Percentiles rank a stretch among this genome's conserved stretches.
These are phyloP conservation scores for Wallemia ichthyophaga DNA, from an alignment of 1,284 basidiomycete species.

Conservation along the genomic window DNA sequence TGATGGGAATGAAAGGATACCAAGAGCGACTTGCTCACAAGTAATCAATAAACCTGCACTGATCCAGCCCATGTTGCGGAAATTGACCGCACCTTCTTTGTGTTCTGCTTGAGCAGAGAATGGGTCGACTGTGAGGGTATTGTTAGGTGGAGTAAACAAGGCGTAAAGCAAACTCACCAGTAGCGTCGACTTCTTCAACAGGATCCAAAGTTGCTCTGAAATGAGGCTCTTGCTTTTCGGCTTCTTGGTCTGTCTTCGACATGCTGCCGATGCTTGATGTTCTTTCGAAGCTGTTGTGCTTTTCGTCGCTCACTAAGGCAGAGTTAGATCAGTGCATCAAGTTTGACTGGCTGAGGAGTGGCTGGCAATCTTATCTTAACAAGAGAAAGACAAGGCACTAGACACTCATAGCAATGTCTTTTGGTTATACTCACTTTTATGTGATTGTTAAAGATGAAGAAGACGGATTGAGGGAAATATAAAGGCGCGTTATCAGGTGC, in stretches of 20 bases:
- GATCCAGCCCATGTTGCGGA: slow-evolving; percentile 14
- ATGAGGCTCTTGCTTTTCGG: neutral
- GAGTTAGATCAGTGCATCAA: neutral
- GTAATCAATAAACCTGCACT: slow-evolving; percentile 12
- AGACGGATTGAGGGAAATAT: neutral
- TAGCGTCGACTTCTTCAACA: neutral
- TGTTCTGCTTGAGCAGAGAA: slow-evolving; percentile 9
- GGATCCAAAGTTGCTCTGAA: neutral
- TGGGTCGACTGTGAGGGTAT: slow-evolving; percentile 10
- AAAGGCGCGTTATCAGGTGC: neutral
- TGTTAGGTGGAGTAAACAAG: neutral
- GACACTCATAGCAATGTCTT: neutral
- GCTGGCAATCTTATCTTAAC: too few species aligned
- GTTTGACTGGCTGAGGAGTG: too few species aligned
- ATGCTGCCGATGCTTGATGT: neutral
- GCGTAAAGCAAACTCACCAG: neutral
- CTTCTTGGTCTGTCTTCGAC: neutral
- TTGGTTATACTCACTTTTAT: neutral
- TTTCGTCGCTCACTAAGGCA: neutral
- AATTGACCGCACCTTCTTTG: slow-evolving; percentile 12
- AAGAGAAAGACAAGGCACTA: too few species aligned
- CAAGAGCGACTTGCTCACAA: slow-evolving; percentile 15
- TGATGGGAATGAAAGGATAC: slow-evolving; percentile 14
- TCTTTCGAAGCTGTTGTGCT: neutral
- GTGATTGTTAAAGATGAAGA: neutral